Conservation (phyloP, 352 stramenopile genomes). For the Aphanomyces invadans region DNA sequence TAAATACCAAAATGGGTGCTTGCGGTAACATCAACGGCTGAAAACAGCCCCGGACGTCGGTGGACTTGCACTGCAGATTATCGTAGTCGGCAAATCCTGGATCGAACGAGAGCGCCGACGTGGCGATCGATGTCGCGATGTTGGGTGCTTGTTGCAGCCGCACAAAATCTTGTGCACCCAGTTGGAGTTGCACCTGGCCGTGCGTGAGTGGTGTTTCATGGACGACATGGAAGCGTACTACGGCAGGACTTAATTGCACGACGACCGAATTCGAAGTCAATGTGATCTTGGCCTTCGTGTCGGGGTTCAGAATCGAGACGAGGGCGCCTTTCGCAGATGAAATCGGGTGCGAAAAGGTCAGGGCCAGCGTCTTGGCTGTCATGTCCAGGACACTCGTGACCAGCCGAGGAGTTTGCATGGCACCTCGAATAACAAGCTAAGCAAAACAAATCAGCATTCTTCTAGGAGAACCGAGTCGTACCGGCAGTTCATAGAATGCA, state of each 20-base stretch:
- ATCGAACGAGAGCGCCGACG: not conserved
- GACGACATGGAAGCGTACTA: not conserved
- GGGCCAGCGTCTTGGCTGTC: not conserved
- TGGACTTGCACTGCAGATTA: constrained; percentile 6
- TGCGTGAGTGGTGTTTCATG: not conserved
- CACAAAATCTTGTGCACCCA: not conserved
- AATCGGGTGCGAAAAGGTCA: constrained; percentile 10
- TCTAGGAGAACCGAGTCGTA: not conserved
- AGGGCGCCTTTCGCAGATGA: not conserved
- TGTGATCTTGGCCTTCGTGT: not conserved
- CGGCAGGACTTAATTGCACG: not conserved
- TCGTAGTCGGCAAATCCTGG: constrained; percentile 14
- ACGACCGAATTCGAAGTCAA: constrained; percentile 3
- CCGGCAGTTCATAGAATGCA: not conserved
- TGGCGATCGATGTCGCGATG: not conserved
- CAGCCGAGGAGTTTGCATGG: not conserved
- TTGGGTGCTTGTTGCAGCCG: not conserved
- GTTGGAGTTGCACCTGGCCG: constrained; percentile 7
- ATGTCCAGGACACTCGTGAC: constrained; percentile 1
- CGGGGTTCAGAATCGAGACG: not conserved
- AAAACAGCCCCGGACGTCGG: not conserved
- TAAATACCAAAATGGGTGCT: not conserved
- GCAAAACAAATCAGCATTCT: not conserved
- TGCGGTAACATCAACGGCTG: not conserved
- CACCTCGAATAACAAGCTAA: not conserved